Conservation (phyloP, 176 grass and related monocot genomes). For the Raddia distichophylla region DNA sequence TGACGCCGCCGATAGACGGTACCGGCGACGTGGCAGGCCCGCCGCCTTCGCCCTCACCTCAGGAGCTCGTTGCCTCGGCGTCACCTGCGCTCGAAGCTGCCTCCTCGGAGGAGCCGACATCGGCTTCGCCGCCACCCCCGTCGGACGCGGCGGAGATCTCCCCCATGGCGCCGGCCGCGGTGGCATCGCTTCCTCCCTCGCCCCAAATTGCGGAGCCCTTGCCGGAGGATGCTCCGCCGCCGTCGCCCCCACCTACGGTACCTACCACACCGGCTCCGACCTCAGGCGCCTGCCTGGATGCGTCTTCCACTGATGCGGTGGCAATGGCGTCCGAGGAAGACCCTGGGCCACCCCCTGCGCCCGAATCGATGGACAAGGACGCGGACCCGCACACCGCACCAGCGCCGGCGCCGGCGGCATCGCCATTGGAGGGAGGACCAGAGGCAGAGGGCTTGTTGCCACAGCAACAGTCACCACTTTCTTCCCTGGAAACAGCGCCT, state of each 20-base stretch:
- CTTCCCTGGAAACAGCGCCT: background rate
- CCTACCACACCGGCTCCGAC: background rate
- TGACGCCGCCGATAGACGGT: background rate
- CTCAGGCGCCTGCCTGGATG: background rate
- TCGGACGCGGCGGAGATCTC: background rate
- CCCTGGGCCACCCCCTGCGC: background rate
- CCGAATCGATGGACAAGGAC: slow-evolving; percentile 1
- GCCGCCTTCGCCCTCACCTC: background rate
- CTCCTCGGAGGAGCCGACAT: slow-evolving; percentile 1
- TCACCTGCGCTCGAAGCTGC: slow-evolving; percentile 32
- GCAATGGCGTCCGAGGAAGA: slow-evolving; percentile 26
- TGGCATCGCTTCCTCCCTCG: slow-evolving; percentile 15
- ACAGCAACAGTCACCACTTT: slow-evolving; percentile 26
- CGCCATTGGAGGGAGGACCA: slow-evolving; percentile 15
- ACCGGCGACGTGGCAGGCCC: background rate
- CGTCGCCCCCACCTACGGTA: slow-evolving; percentile 3
- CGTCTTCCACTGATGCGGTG: background rate
- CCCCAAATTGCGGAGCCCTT: slow-evolving; percentile 12
- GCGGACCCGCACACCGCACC: background rate
- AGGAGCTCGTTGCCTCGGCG: background rate
- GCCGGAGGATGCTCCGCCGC: slow-evolving; percentile 25
- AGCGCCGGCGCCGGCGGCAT: background rate
- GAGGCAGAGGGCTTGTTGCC: slow-evolving; percentile 23
- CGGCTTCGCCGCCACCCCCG: background rate
- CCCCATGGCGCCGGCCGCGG: background rate